phyloP scores from a whole-genome alignment of 768 basidiomycete genomes.

The Sarcomyxa edulis region DNA sequence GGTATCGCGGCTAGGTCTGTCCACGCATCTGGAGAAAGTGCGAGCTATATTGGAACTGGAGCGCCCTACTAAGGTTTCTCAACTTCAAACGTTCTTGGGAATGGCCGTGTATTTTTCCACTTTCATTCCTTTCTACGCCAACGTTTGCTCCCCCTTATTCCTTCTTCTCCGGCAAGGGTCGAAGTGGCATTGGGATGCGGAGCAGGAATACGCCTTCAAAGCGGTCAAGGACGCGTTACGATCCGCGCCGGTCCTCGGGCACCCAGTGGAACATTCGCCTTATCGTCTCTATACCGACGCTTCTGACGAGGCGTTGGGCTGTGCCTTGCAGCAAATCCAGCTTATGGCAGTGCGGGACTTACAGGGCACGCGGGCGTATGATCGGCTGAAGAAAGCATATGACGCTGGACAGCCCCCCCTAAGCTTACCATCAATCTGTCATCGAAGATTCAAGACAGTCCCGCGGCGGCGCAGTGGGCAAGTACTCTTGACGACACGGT shows the following conservation, averaged over 20 bases:
- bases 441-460: slow-evolving; percentile 16
- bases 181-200: slow-evolving; percentile 14
- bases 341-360: slow-evolving; percentile 22
- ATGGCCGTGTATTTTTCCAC: slow-evolving; percentile 29
- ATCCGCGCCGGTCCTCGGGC: slow-evolving; percentile 25
- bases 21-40: too few relatives aligned
- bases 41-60: slow-evolving; percentile 25
- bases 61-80: slow-evolving; percentile 17
- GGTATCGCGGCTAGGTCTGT: too few relatives aligned
- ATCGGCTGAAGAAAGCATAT: slow-evolving; percentile 16
- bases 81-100: too few relatives aligned
- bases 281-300: too few relatives aligned
- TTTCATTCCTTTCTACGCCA: slow-evolving; percentile 30
- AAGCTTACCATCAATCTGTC: slow-evolving; percentile 11
- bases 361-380: slow-evolving; percentile 20
- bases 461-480: slow-evolving; percentile 14
- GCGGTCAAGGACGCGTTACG: slow-evolving; percentile 7
- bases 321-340: too few relatives aligned
- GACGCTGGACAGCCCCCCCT: slow-evolving; percentile 14
- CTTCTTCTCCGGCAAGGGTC: slow-evolving; percentile 22
- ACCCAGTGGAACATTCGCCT: slow-evolving; percentile 19
- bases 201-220: slow-evolving; percentile 1
- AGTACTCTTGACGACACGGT: background rate
- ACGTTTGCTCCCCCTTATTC: slow-evolving; percentile 27
- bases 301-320: too few relatives aligned